Evolutionary conservation across 1,284 basidiomycete genomes (phyloP).

Genomic region (Ceratobasidium sp.): DNA sequence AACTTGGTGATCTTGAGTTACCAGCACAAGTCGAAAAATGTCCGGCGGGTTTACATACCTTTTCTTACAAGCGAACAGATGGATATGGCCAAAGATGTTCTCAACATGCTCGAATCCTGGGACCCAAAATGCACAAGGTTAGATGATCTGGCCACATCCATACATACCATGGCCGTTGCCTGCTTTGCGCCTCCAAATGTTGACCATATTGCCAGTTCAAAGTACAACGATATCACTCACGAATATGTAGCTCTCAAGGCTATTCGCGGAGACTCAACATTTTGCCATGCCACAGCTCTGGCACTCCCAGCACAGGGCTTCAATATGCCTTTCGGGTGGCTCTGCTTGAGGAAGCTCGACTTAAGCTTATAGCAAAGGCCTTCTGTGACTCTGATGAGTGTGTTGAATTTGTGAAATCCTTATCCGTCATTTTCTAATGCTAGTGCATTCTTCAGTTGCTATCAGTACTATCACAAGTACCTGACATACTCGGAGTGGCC

Average conservation of each 20-base stretch:
- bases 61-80: background rate
- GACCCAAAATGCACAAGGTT: background rate
- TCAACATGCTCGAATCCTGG: background rate
- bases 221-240: background rate
- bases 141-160: background rate
- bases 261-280: background rate
- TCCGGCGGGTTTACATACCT: background rate
- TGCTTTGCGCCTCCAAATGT: background rate
- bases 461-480: background rate
- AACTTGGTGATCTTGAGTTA: background rate
- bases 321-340: background rate
- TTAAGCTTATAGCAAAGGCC: background rate
- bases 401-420: too few species aligned
- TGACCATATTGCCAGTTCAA: background rate
- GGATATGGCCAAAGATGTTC: background rate
- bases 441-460: too few species aligned
- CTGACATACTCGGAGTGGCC: too few species aligned
- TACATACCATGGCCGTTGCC: background rate
- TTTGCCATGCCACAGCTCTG: background rate
- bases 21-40: too few species aligned
- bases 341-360: background rate
- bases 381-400: background rate
- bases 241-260: background rate
- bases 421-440: too few species aligned
- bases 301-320: background rate